These are phyloP conservation scores for Cercospora berteroae DNA, from an alignment of 2,329 filamentous ascomycete species.

Conservation along the genomic window DNA sequence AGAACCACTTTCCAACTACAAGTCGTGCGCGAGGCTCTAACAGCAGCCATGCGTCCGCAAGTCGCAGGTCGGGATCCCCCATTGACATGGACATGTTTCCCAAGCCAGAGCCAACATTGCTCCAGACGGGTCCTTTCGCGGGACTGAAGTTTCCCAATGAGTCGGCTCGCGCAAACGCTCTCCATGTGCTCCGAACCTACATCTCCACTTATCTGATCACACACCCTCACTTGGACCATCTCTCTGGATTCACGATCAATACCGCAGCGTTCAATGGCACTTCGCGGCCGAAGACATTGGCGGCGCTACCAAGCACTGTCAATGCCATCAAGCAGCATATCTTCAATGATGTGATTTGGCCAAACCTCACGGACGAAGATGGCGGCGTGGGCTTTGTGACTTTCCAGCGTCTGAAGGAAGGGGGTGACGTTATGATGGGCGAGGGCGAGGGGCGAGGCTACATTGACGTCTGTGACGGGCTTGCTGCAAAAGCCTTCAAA, in stretches of 20 bases:
- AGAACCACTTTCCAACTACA: conserved; percentile 53
- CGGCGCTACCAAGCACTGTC: conserved; percentile 84
- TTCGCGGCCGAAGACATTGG: conserved; percentile 75
- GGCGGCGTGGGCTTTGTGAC: conserved; percentile 89
- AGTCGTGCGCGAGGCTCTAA: conserved; percentile 25
- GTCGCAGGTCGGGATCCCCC: conserved; percentile 16
- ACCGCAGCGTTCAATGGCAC: conserved; percentile 80
- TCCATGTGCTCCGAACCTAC: conserved; percentile 73
- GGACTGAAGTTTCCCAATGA: conserved; percentile 69
- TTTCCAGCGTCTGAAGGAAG: conserved; percentile 83
- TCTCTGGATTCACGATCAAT: conserved; percentile 88
- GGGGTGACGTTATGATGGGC: conserved; percentile 79
- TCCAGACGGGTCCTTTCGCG: conserved; percentile 69
- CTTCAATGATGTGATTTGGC: conserved; percentile 98
- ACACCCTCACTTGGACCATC: conserved; percentile 94
- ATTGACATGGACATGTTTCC: conserved; percentile 21
- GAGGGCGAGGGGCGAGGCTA: conserved; percentile 80
- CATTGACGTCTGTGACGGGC: conserved; percentile 79
- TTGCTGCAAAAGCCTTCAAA: conserved; percentile 83
- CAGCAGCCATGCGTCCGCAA: conserved; percentile 17
- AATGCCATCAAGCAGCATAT: conserved; percentile 89
- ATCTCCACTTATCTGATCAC: conserved; percentile 90
- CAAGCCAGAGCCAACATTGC: conserved; percentile 50
- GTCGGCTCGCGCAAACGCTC: conserved; percentile 72
- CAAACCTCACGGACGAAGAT: conserved; percentile 93